phyloP scores from a whole-genome alignment of 2,329 filamentous ascomycete species.

The Penicillium sp. region DNA sequence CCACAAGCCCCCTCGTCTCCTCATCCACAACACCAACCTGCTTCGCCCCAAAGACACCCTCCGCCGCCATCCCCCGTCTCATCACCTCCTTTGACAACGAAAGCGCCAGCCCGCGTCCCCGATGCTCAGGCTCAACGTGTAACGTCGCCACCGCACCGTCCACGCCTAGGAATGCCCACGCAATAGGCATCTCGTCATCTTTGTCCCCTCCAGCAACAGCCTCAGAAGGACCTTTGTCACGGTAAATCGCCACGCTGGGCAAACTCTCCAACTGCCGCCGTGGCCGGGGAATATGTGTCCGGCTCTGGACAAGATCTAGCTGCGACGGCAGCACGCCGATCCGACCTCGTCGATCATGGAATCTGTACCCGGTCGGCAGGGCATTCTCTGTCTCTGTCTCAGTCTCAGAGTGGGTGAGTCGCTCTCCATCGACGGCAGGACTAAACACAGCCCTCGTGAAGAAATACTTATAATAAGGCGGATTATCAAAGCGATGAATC shows the following conservation, averaged over 20 bases:
- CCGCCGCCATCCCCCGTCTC: constrained; percentile 27
- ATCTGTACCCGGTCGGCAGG: constrained; percentile 37
- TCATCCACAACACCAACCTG: constrained; percentile 7
- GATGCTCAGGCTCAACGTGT: constrained; percentile 46
- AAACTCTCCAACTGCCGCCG: constrained; percentile 34
- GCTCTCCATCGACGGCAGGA: background rate
- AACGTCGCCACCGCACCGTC: constrained; percentile 42
- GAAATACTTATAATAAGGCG: constrained; percentile 41
- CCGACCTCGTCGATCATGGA: constrained; percentile 27
- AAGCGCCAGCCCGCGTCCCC: constrained; percentile 39
- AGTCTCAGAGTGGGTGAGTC: no score
- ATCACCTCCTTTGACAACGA: constrained; percentile 37
- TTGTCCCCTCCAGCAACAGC: background rate
- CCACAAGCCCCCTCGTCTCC: constrained; percentile 10
- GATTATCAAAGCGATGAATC: constrained; percentile 32
- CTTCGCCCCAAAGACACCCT: constrained; percentile 22
- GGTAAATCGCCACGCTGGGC: constrained; percentile 39
- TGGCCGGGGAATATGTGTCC: constrained; percentile 43
- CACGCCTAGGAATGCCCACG: constrained; percentile 43
- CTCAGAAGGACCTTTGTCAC: constrained; percentile 6
- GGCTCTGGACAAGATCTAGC: constrained; percentile 40
- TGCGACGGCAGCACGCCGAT: constrained; percentile 32
- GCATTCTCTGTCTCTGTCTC: background rate
- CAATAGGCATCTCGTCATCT: constrained; percentile 35
- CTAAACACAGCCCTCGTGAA: constrained; percentile 28